Conservation (phyloP, 495 filamentous ascomycete genomes). For the Melanomma pulvis-pyrius region DNA sequence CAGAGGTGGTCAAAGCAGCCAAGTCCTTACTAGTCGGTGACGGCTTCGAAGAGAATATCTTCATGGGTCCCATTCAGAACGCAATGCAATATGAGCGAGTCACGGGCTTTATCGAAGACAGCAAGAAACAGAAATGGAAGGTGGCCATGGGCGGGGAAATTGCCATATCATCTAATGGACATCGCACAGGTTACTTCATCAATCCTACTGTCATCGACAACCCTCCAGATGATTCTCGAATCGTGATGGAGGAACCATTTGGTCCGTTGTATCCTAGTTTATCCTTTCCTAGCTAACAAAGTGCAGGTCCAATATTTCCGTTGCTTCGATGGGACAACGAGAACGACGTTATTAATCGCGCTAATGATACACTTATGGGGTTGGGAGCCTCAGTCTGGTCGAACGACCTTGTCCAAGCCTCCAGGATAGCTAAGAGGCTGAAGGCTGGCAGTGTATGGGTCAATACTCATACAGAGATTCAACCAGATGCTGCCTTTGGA, state of each 20-base stretch:
- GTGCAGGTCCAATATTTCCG: slow-evolving; percentile 64
- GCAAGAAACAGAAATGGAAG: slow-evolving; percentile 45
- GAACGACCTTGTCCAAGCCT: slow-evolving; percentile 54
- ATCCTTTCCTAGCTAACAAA: no score
- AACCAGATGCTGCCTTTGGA: slow-evolving; percentile 23
- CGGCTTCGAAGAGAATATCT: slow-evolving; percentile 46
- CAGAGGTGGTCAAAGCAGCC: slow-evolving; percentile 53
- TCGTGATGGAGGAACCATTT: slow-evolving; percentile 57
- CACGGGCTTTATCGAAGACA: slow-evolving; percentile 45
- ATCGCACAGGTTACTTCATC: no score
- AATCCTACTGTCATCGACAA: slow-evolving; percentile 54
- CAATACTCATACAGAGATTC: slow-evolving; percentile 44
- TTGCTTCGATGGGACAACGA: slow-evolving; percentile 60
- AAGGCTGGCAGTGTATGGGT: slow-evolving; percentile 63
- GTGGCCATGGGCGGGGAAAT: not conserved
- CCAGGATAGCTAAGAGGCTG: slow-evolving; percentile 55
- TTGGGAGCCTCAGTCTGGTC: slow-evolving; percentile 63
- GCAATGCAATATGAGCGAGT: slow-evolving; percentile 47
- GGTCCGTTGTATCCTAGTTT: no score
- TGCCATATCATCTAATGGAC: slow-evolving; percentile 44
- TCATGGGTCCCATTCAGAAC: slow-evolving; percentile 62
- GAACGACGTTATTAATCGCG: slow-evolving; percentile 59
- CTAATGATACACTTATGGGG: slow-evolving; percentile 60
- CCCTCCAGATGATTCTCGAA: slow-evolving; percentile 49
- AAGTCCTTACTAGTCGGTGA: slow-evolving; percentile 52